These are phyloP conservation scores for Vigna unguiculata DNA, from an alignment of 306 rosid genomes.

Conservation along the genomic window DNA sequence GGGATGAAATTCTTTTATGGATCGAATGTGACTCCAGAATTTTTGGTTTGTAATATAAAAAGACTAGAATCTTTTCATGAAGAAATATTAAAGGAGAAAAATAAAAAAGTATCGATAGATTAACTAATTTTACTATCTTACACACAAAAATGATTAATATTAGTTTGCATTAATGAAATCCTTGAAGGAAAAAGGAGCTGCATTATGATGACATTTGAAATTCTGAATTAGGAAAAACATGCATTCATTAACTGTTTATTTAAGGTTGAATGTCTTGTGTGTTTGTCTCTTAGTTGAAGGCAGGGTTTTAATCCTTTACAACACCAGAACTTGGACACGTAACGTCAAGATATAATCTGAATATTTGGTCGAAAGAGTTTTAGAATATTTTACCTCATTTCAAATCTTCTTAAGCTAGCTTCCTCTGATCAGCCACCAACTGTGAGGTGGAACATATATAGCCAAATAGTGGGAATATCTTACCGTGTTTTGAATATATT, in stretches of 20 bases:
- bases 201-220: neutral
- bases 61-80: no score
- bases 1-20: no score
- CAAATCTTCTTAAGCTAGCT: constrained; percentile 33
- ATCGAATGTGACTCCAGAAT: no score
- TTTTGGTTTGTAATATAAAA: no score
- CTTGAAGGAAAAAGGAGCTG: neutral
- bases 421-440: constrained; percentile 23
- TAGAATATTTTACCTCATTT: constrained; percentile 44
- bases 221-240: neutral
- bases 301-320: neutral
- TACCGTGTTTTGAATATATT: constrained; percentile 23
- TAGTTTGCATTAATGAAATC: neutral
- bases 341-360: constrained; percentile 29
- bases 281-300: constrained; percentile 29
- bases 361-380: constrained; percentile 38
- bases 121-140: no score
- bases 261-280: neutral
- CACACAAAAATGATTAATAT: neutral
- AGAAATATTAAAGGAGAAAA: no score
- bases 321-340: constrained; percentile 18
- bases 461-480: constrained; percentile 38
- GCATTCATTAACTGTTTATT: neutral
- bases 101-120: no score
- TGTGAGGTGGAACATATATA: constrained; percentile 22